Evolutionary conservation across 345 rosid species (phyloP).

Genomic region (Hibiscus tridactylites): DNA sequence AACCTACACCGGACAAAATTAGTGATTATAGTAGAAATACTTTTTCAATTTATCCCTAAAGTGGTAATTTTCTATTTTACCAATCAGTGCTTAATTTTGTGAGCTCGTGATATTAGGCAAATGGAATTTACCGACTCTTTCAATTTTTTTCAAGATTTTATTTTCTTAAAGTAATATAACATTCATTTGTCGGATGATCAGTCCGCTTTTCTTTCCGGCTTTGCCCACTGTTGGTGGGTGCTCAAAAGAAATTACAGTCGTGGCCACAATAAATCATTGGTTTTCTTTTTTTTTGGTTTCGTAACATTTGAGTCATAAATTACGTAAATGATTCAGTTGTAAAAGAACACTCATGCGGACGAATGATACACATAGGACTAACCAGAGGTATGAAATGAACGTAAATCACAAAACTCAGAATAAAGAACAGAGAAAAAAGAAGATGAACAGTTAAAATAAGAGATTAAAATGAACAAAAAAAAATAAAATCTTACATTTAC

Average conservation of each 20-base stretch:
- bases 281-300: not conserved
- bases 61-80: conserved; percentile 45
- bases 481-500: too few species aligned
- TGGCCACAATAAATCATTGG: too few species aligned
- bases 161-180: conserved; percentile 37
- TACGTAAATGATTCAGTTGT: not conserved
- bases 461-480: too few species aligned
- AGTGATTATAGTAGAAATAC: conserved; percentile 44
- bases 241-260: not conserved
- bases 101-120: not conserved
- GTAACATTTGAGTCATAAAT: not conserved
- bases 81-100: not conserved
- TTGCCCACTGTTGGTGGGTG: not conserved
- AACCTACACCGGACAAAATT: too few species aligned
- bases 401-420: too few species aligned
- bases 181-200: not conserved
- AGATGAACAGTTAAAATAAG: too few species aligned
- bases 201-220: not conserved
- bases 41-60: conserved; percentile 93
- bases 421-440: too few species aligned
- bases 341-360: not conserved
- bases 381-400: too few species aligned
- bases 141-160: conserved; percentile 84
- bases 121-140: conserved; percentile 24
- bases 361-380: not conserved